These are phyloP conservation scores for Globisporangium okanoganense DNA, from an alignment of 352 stramenopile genomes.

Conservation along the genomic window DNA sequence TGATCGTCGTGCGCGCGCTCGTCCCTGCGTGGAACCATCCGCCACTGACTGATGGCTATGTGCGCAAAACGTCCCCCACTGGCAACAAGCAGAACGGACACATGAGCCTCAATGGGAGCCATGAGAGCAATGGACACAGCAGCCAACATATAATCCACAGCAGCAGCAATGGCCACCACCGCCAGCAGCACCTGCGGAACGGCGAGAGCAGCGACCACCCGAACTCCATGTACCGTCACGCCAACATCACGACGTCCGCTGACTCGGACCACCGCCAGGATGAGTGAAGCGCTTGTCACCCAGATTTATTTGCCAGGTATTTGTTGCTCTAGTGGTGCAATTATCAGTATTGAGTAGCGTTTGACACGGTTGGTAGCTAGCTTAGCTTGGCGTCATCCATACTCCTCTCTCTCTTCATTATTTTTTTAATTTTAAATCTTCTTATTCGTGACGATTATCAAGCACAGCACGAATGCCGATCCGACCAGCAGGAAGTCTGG, in stretches of 20 bases:
- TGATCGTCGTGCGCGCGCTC: conserved; percentile 52
- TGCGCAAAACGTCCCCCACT: conserved; percentile 21
- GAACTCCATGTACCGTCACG: conserved; percentile 44
- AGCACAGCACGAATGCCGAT: conserved; percentile 17
- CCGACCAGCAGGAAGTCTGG: conserved; percentile 34
- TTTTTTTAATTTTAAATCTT: conserved; percentile 39
- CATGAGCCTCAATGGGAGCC: background rate
- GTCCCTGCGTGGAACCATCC: conserved; percentile 28
- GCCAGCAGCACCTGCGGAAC: conserved; percentile 25
- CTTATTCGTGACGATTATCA: conserved; percentile 33
- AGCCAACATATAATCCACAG: background rate
- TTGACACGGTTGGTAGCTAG: background rate
- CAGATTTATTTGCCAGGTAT: background rate
- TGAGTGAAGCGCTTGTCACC: background rate
- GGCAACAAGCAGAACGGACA: conserved; percentile 13
- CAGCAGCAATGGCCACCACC: conserved; percentile 3
- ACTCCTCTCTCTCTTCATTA: background rate
- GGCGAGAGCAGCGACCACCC: conserved; percentile 38
- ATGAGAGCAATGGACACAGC: background rate
- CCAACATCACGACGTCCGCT: conserved; percentile 11
- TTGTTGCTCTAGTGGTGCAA: background rate
- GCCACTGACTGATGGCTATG: conserved; percentile 37
- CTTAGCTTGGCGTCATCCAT: background rate
- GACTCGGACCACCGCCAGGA: background rate
- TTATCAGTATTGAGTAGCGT: too few species aligned